Base-by-base conservation (phyloP, 2,329 filamentous ascomycete genomes). In the Aspergillus fischeri region DNA sequence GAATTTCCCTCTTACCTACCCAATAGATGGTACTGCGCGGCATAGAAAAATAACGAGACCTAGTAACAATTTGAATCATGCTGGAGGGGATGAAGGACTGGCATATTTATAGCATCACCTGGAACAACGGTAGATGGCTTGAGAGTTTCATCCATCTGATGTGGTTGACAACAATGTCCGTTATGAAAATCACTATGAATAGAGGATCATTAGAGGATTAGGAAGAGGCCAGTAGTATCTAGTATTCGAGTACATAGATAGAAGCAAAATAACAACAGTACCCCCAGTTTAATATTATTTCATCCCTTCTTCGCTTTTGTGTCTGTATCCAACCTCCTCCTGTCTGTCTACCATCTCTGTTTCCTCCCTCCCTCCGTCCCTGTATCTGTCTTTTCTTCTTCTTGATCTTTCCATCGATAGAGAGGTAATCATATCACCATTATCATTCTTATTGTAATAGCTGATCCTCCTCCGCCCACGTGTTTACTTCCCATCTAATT, bases 301-400 rank as follows among this genome's bases (percentile, higher is more conserved):
- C 32, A 38, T 38, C 32, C 32, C 32, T 38, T 38, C 32, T 38
- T 38, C 14, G 32, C 32, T 38, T 14, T 35, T 17, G 5, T 38
- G 32, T 17, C 32, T n/a, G 32, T 38, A 38, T 38, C 32, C 32
- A 38, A 38, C 32, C 32, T 38, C 32, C 32, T 27, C 25, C 25
- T 27, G 25, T 27, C 25, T 38, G 14, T 38, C 14, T 11, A 57
- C 55, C 50, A 32, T 57, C 52, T 57, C 54, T 54, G 48, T 17
- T 32, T 35, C 32, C 45, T 27, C 35, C 32, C 28, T n/a, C 41
- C 50, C 14, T 8, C 25, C 44, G 47, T 25, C 42, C 10, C n/a
- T 42, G 25, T 52, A 28, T 52, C 32, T 27, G n/a, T 24, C 41
- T 54, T 53, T 49, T 32, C 25, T 51, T 27, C 3, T 44, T 29